phyloP scores from a whole-genome alignment of 176 grass and related monocot genomes.

The Zoysia japonica region DNA sequence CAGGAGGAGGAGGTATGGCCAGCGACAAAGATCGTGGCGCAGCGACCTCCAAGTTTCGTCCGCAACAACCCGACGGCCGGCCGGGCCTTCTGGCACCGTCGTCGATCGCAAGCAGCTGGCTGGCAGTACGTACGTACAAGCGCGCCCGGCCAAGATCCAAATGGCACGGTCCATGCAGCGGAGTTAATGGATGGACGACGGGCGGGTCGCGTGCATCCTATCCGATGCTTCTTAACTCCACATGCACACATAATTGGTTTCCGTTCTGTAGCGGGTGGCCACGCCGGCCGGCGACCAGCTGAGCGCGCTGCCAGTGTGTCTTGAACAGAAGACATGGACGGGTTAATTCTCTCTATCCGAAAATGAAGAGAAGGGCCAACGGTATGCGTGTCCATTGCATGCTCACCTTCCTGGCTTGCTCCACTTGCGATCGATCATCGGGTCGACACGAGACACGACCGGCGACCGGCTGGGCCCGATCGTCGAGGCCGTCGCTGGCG shows the following conservation, averaged over 20 bases:
- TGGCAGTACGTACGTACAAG: conserved; percentile 14
- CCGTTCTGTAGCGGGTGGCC: too few species aligned
- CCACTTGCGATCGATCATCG: too few species aligned
- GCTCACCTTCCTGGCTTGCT: too few species aligned
- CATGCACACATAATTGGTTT: neutral
- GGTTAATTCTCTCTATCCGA: too few species aligned
- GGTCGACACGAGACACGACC: neutral
- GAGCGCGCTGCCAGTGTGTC: too few species aligned
- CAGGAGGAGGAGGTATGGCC: too few species aligned
- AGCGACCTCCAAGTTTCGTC: conserved; percentile 40
- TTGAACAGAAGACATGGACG: too few species aligned
- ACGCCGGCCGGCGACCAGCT: too few species aligned
- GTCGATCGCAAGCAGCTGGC: conserved; percentile 16
- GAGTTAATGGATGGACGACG: neutral
- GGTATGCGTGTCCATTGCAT: too few species aligned
- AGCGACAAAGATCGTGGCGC: conserved; percentile 37
- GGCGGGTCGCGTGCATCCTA: neutral
- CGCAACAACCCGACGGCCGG: neutral
- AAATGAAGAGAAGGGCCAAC: too few species aligned
- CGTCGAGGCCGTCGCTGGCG: too few species aligned
- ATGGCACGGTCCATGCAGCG: conserved; percentile 16
- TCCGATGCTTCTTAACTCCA: neutral
- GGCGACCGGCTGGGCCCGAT: neutral
- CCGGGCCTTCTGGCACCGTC: conserved; percentile 1
- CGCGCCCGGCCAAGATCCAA: conserved; percentile 34